Evolutionary conservation across 192 early-diverging fungal species (phyloP).

Genomic region (Ambispora gerdemannii): DNA sequence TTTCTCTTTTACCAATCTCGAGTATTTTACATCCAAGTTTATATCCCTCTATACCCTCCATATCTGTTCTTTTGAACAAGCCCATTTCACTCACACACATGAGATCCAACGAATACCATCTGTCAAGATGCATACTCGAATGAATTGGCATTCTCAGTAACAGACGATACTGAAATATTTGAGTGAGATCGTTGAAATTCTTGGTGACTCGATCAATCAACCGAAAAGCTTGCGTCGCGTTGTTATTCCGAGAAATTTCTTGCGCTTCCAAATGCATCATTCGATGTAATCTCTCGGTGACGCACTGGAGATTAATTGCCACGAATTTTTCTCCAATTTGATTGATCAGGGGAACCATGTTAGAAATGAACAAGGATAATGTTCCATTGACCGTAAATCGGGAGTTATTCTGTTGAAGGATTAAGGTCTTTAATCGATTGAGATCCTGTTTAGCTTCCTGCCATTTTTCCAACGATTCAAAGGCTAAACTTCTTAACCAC

Average conservation of each 20-base stretch:
- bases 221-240: background rate
- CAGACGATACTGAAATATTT: slow-evolving; percentile 28
- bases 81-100: slow-evolving; percentile 29
- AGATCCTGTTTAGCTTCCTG: slow-evolving; percentile 15
- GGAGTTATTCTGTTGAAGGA: background rate
- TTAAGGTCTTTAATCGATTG: background rate
- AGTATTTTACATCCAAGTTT: slow-evolving; percentile 10
- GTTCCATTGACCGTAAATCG: background rate
- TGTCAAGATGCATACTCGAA: slow-evolving; percentile 25
- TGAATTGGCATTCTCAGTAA: slow-evolving; percentile 17
- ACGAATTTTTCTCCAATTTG: background rate
- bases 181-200: background rate
- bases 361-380: background rate
- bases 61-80: slow-evolving; percentile 23
- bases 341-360: slow-evolving; percentile 10
- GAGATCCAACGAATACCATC: slow-evolving; percentile 28
- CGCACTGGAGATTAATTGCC: slow-evolving; percentile 17
- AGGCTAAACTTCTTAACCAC: slow-evolving; percentile 27
- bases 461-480: slow-evolving; percentile 19
- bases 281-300: slow-evolving; percentile 3
- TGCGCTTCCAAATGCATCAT: slow-evolving; percentile 1
- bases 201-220: background rate
- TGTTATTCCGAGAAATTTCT: slow-evolving; percentile 1
- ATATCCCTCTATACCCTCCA: slow-evolving; percentile 21
- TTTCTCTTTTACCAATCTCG: background rate